A percentile compares a stretch with the other conserved stretches of the same genome.
Evolutionary conservation across 1,284 basidiomycete species (phyloP).

Genomic region (Ceratobasidium sp.): DNA sequence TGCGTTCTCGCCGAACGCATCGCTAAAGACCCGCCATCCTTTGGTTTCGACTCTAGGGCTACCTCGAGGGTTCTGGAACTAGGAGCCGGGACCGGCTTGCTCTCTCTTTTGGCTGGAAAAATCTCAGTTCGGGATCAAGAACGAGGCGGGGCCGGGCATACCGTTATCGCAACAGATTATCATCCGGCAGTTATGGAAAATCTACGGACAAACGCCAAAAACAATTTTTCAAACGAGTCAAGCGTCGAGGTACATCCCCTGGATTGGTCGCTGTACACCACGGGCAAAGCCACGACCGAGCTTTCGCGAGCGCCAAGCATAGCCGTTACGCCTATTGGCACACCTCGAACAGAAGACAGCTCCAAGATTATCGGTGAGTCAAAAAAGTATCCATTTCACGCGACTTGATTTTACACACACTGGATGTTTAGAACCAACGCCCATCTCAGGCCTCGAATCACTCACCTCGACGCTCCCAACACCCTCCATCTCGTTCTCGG

Average conservation of each 20-base stretch:
- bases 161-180: slow-evolving; percentile 79
- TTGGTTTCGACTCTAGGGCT: slow-evolving; percentile 51
- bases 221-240: slow-evolving; percentile 60
- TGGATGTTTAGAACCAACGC: background rate
- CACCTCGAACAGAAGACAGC: background rate
- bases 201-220: slow-evolving; percentile 67
- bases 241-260: slow-evolving; percentile 58
- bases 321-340: slow-evolving; percentile 23
- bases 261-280: slow-evolving; percentile 71
- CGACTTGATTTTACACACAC: too few relatives aligned
- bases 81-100: slow-evolving; percentile 87
- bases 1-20: slow-evolving; percentile 84
- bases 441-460: background rate
- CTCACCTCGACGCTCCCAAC: slow-evolving; percentile 12
- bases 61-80: slow-evolving; percentile 74
- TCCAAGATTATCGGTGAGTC: background rate
- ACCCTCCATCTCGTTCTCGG: slow-evolving; percentile 4
- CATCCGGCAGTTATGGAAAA: slow-evolving; percentile 78
- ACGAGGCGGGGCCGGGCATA: slow-evolving; percentile 44
- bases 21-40: slow-evolving; percentile 62
- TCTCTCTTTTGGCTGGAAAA: slow-evolving; percentile 71
- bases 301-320: slow-evolving; percentile 30
- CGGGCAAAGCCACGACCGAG: slow-evolving; percentile 23
- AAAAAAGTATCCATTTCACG: background rate
- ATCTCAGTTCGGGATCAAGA: slow-evolving; percentile 51